Conservation (phyloP, 2,329 filamentous ascomycete species). For the Ambrosiella beaveri region DNA sequence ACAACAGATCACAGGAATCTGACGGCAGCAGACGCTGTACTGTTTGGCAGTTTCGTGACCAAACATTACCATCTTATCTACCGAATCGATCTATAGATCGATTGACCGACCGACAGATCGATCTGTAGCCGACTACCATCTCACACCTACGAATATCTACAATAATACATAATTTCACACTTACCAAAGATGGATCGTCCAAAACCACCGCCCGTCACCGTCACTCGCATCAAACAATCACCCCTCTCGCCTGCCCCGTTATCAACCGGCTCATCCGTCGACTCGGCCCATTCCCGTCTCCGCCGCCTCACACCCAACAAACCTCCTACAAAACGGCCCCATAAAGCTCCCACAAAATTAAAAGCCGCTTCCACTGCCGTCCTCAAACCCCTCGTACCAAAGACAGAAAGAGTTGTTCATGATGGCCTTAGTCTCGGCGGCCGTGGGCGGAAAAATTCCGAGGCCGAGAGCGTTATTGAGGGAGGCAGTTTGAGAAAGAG, state of each 20-base stretch:
- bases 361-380: slow-evolving; percentile 11
- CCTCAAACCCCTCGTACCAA: slow-evolving; percentile 13
- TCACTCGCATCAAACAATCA: slow-evolving; percentile 5
- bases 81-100: no score
- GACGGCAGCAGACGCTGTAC: no score
- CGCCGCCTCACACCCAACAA: slow-evolving; percentile 7
- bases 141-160: no score
- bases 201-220: slow-evolving; percentile 1
- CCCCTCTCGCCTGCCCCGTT: slow-evolving; percentile 1
- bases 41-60: no score
- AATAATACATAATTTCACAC: no score
- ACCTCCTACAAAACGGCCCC: no score
- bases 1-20: no score
- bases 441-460: slow-evolving; percentile 34
- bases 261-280: slow-evolving; percentile 8
- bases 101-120: no score
- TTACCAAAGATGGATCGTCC: no score
- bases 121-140: no score
- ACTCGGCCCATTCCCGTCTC: slow-evolving; percentile 10
- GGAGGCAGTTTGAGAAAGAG: slow-evolving; percentile 35
- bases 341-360: slow-evolving; percentile 7
- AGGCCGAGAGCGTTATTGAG: slow-evolving; percentile 34
- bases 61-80: no score
- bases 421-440: slow-evolving; percentile 20
- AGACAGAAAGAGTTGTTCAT: slow-evolving; percentile 26